Percentiles rank a stretch among this genome's conserved stretches.
Evolutionary conservation across 176 grass and related monocot species (phyloP).

Genomic region (Aegilops speltoides): DNA sequence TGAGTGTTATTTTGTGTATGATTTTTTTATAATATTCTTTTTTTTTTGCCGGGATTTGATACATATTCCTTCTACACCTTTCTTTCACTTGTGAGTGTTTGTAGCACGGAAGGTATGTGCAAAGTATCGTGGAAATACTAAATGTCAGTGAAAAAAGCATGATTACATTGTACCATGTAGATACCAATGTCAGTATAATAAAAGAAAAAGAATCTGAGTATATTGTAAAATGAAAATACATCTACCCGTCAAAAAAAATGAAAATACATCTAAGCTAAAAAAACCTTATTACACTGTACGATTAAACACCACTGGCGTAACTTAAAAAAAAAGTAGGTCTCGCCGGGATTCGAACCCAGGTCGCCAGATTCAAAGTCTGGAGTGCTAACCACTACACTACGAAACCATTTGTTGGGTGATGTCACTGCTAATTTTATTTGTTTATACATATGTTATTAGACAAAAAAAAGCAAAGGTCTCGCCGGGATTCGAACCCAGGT

Average conservation of each 20-base stretch:
- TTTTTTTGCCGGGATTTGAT: background rate
- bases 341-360: constrained; percentile 99
- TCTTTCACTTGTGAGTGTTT: background rate
- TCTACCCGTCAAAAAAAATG: too few relatives aligned
- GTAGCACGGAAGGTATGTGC: background rate
- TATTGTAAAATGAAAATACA: background rate
- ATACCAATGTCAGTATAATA: background rate
- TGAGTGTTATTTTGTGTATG: background rate
- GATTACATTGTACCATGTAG: background rate
- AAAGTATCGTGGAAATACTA: background rate
- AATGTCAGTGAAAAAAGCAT: background rate
- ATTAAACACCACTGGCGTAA: too few relatives aligned
- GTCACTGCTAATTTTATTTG: too few relatives aligned
- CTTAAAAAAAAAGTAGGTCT: background rate
- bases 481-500: constrained; percentile 99
- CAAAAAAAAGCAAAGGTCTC: background rate
- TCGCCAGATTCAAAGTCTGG: constrained; percentile 99
- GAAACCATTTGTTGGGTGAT: background rate
- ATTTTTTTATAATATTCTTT: background rate
- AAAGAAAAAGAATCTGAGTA: background rate
- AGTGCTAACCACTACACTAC: constrained; percentile 99
- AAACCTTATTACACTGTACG: background rate
- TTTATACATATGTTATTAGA: too few relatives aligned
- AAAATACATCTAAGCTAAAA: background rate
- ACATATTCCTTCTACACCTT: background rate